Conservation (phyloP, 371 early-diverging fungal species). For the Astathelohania contejeani region DNA sequence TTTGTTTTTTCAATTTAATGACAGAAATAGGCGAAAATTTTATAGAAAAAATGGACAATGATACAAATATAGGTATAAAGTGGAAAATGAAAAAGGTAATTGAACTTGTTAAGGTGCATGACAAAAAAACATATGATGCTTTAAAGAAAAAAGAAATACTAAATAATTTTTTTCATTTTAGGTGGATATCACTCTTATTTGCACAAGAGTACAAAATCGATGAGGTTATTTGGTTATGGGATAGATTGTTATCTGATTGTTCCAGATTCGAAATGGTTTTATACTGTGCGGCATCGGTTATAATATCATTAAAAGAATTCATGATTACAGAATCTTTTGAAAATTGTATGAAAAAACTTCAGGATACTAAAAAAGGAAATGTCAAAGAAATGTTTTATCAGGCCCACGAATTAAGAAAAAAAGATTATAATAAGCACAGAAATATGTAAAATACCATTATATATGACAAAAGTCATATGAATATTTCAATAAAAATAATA, state of each 20-base stretch:
- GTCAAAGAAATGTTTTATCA: constrained; percentile 29
- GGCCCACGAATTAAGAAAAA: constrained; percentile 35
- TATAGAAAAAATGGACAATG: constrained; percentile 32
- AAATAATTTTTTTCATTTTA: constrained; percentile 33
- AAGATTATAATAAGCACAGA: neutral
- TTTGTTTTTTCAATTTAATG: constrained; percentile 50
- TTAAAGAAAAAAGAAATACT: constrained; percentile 30
- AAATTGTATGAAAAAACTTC: constrained; percentile 35
- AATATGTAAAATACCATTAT: no score
- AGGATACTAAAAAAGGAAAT: constrained; percentile 22
- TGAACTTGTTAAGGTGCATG: constrained; percentile 30
- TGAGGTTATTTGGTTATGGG: constrained; percentile 49
- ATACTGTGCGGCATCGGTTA: constrained; percentile 37
- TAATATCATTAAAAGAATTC: constrained; percentile 31
- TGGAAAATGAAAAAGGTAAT: constrained; percentile 33
- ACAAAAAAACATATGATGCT: constrained; percentile 26
- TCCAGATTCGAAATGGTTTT: constrained; percentile 42
- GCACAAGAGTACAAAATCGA: constrained; percentile 37
- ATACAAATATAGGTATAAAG: constrained; percentile 24
- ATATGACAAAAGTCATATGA: no score
- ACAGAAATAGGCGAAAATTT: constrained; percentile 48
- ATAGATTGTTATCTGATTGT: constrained; percentile 46
- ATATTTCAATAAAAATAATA: no score
- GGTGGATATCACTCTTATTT: constrained; percentile 50
- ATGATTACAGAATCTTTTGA: constrained; percentile 33